Evolutionary conservation across 139 green algal species (phyloP).

Genomic region (Mesotaenium endlicherianum): DNA sequence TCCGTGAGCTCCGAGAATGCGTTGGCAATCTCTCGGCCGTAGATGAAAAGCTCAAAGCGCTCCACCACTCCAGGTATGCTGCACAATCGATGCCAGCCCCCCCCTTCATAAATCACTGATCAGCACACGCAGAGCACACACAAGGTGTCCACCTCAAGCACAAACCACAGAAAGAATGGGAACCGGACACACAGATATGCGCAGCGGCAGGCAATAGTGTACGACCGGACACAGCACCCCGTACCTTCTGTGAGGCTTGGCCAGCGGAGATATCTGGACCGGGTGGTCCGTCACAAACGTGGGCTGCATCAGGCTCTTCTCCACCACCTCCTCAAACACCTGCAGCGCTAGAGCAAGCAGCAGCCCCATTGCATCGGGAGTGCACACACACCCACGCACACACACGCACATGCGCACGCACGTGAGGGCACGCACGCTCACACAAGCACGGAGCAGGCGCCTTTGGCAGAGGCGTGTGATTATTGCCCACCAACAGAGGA

Average conservation of each 20-base stretch:
- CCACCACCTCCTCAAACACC: slow-evolving; percentile 89
- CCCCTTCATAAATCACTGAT: too few species aligned
- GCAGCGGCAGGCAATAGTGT: not conserved
- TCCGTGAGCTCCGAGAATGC: slow-evolving; percentile 95
- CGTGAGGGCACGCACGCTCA: too few species aligned
- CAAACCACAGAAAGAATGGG: not conserved
- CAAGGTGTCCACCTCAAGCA: too few species aligned
- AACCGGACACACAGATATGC: not conserved
- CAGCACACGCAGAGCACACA: too few species aligned
- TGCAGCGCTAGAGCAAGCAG: not conserved
- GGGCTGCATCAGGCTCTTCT: slow-evolving; percentile 80
- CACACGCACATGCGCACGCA: too few species aligned
- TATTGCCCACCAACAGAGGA: too few species aligned
- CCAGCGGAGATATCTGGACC: slow-evolving; percentile 88
- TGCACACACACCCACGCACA: too few species aligned
- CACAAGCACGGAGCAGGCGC: too few species aligned
- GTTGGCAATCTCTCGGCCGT: slow-evolving; percentile 92
- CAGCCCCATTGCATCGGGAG: too few species aligned
- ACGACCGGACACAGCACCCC: slow-evolving; percentile 2
- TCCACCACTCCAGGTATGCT: slow-evolving; percentile 77
- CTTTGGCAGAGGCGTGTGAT: too few species aligned
- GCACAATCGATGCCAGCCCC: too few species aligned
- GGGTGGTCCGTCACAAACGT: slow-evolving; percentile 97
- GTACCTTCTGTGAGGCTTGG: slow-evolving; percentile 85
- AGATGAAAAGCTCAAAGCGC: slow-evolving; percentile 97